Percentiles rank a stretch among this genome's conserved stretches.
Conservation (phyloP, 331 rosid genomes). For the Quercus lobata region DNA sequence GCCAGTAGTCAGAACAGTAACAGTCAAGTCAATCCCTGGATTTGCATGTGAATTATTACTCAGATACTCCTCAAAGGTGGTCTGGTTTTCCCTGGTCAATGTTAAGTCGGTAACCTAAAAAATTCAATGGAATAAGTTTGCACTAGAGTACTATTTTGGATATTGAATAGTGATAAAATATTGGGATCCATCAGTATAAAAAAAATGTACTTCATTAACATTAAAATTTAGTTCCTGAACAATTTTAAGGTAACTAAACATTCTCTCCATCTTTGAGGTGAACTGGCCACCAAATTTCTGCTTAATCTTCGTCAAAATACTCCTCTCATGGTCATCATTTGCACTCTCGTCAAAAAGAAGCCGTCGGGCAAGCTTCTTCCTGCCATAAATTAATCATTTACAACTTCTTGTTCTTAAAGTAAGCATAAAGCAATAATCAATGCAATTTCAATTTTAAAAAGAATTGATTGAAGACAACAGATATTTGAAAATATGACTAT, state of each 20-base stretch:
- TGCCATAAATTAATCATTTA: slow-evolving; percentile 30
- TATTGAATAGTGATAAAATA: not conserved
- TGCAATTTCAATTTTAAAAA: not conserved
- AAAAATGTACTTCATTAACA: not conserved
- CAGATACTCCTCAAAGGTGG: slow-evolving; percentile 87
- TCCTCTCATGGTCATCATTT: slow-evolving; percentile 97
- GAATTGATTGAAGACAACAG: not conserved
- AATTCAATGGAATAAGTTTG: not conserved
- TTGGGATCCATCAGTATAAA: slow-evolving; percentile 4
- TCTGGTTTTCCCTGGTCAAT: slow-evolving; percentile 82
- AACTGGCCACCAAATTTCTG: slow-evolving; percentile 95
- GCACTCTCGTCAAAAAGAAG: slow-evolving; percentile 98
- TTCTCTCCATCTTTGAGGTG: slow-evolving; percentile 98
- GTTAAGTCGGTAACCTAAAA: slow-evolving; percentile 88
- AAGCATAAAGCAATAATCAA: not conserved
- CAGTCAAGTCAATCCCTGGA: slow-evolving; percentile 92
- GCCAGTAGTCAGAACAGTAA: slow-evolving; percentile 92
- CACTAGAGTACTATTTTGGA: not conserved
- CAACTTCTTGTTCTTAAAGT: not conserved
- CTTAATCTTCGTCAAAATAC: slow-evolving; percentile 88
- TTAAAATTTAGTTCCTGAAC: slow-evolving; percentile 2
- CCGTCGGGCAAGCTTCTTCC: slow-evolving; percentile 97
- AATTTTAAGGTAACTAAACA: slow-evolving; percentile 48
- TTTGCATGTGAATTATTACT: slow-evolving; percentile 56
- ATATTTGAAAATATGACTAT: not conserved